Evolutionary conservation across 768 basidiomycete genomes (phyloP), one percentile per base, ranked within the genome.

Genomic region (Russula brevipes): DNA sequence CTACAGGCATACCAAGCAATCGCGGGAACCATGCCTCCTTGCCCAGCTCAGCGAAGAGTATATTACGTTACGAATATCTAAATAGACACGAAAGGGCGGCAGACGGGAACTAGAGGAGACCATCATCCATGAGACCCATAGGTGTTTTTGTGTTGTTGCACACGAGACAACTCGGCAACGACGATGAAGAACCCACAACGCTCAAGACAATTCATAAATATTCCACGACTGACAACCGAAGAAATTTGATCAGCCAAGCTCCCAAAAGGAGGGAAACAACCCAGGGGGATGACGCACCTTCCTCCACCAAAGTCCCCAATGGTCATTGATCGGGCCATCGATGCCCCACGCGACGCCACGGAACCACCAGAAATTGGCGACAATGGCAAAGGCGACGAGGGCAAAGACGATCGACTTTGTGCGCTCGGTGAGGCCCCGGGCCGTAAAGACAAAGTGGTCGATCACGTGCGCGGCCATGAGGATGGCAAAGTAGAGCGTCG

Each of bases 361-460:
- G 78, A 97, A 98, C 94, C 92, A 96, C 91, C 90, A 96, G 80
- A 97, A 99, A 58, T 82, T 83, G n/a, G 78, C 79, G 7, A 96
- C 70, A 66, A 98, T 82, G 24, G 77, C 61, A 31, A 78, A 78
- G 0, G 84, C 80, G 53, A 82, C 76, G 19, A 88, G 67, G 2
- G 82, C 83, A 72, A 98, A 98, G 51, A 80, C 77, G 57, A 91
- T 85, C 45, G 75, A 72, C 71, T 96, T 97, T 30, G 86, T 88
- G 50, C 77, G 78, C 14, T 77, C 76, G 11, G 82, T 80, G 62
- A 88, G 78, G 11, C 84, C 80, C 39, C 81, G 79, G 14, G 91
- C 85, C 3, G 84, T 83, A 77, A 99, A 98, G 69, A 98, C 77
- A 74, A 94, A 90, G 73, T 97, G 94, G 75, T 99, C 95, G 65